Evolutionary conservation across 495 filamentous ascomycete species (phyloP).

Genomic region (Penicillium ochrochloron): DNA sequence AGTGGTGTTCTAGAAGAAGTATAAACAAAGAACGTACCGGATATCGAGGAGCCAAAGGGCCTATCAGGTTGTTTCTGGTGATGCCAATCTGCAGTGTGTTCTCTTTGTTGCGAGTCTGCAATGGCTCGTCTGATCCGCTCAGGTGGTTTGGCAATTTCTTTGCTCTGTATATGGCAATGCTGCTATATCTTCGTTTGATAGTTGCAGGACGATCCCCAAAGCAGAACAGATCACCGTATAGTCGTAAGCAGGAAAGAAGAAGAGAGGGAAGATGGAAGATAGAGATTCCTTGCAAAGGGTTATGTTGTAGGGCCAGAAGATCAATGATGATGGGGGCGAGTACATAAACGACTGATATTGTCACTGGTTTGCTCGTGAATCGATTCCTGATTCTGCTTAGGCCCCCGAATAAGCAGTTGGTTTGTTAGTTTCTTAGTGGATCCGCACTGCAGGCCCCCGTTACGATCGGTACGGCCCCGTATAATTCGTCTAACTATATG

Average conservation of each 20-base stretch:
- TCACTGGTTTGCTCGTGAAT: not conserved
- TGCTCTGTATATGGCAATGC: not conserved
- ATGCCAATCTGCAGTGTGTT: not conserved
- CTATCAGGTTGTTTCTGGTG: not conserved
- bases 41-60: not conserved
- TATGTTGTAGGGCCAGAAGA: not conserved
- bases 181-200: not conserved
- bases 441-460: not conserved
- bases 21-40: constrained; percentile 6
- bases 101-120: constrained; percentile 2
- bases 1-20: constrained; percentile 5
- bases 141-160: not conserved
- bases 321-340: not conserved
- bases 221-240: not conserved
- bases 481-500: not conserved
- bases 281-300: not conserved
- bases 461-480: not conserved
- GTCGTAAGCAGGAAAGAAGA: not conserved
- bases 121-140: not conserved
- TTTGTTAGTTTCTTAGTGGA: not conserved
- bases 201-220: not conserved
- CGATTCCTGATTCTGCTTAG: not conserved
- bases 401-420: constrained; percentile 7
- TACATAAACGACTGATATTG: not conserved
- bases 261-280: not conserved